These are phyloP conservation scores for Bruguiera sexangula DNA, from an alignment of 345 rosid species.

Conservation along the genomic window DNA sequence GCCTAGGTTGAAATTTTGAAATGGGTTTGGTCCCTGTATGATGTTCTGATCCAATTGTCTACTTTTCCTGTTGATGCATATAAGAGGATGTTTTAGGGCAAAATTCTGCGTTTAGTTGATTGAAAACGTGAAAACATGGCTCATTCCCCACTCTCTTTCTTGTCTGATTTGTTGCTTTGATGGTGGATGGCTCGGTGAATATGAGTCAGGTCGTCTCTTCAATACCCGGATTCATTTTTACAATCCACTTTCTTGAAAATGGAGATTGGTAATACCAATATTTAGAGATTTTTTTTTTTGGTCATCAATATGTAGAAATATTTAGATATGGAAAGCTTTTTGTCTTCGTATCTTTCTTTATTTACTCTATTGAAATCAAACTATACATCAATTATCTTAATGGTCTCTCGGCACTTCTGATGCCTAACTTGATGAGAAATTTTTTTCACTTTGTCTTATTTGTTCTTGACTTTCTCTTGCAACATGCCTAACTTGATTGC, in stretches of 20 bases:
- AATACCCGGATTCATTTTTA: not conserved
- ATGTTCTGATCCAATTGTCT: not conserved
- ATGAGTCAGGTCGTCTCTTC: constrained; percentile 7
- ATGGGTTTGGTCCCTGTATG: constrained; percentile 15
- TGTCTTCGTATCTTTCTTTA: not conserved
- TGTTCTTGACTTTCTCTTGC: too few species aligned
- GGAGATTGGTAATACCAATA: not conserved
- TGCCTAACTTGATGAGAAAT: too few species aligned
- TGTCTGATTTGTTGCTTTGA: constrained; percentile 12
- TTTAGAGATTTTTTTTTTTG: not conserved
- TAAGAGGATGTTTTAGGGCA: too few species aligned
- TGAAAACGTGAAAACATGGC: too few species aligned
- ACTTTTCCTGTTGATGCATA: not conserved
- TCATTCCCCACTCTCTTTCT: not conserved
- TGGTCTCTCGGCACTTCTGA: too few species aligned
- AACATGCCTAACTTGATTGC: too few species aligned
- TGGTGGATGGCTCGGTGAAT: not conserved
- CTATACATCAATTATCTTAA: too few species aligned
- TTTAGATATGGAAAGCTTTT: too few species aligned
- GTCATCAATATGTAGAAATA: not conserved
- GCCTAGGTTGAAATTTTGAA: constrained; percentile 13
- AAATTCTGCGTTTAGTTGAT: too few species aligned
- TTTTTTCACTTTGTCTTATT: too few species aligned
- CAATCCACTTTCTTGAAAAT: not conserved
- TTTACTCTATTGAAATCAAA: not conserved